Percentiles rank a stretch among this genome's conserved stretches.
Conservation (phyloP, 805 yeast species). For the Candida coquimbonensis region DNA sequence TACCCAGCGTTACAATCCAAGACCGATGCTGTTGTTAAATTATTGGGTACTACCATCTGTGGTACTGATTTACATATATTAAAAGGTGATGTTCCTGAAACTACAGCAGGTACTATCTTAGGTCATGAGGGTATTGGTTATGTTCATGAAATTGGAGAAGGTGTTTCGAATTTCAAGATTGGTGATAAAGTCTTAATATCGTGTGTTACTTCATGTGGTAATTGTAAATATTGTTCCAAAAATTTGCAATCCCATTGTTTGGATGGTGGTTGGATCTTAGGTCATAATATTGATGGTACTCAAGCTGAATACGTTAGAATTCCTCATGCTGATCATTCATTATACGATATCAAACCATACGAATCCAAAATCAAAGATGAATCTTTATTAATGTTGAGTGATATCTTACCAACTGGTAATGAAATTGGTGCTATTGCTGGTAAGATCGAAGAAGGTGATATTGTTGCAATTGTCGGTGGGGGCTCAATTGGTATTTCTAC, state of each 20-base stretch:
- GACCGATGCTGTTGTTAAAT: slow-evolving; percentile 51
- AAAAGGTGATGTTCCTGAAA: slow-evolving; percentile 54
- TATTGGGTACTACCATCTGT: slow-evolving; percentile 54
- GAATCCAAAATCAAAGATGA: slow-evolving; percentile 35
- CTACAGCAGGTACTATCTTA: slow-evolving; percentile 37
- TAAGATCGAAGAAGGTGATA: slow-evolving; percentile 44
- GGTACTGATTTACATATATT: slow-evolving; percentile 60
- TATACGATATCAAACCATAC: slow-evolving; percentile 27
- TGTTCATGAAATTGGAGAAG: slow-evolving; percentile 42
- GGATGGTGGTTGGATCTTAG: slow-evolving; percentile 47
- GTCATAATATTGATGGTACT: slow-evolving; percentile 60
- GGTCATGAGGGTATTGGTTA: slow-evolving; percentile 62
- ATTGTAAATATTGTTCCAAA: slow-evolving; percentile 48
- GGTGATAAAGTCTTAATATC: slow-evolving; percentile 60
- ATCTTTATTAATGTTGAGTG: slow-evolving; percentile 53
- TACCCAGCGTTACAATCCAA: slow-evolving; percentile 38
- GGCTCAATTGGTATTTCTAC: slow-evolving; percentile 65
- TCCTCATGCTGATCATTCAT: slow-evolving; percentile 40
- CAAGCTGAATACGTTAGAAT: slow-evolving; percentile 56
- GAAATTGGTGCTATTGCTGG: slow-evolving; percentile 59
- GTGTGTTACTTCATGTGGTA: slow-evolving; percentile 57
- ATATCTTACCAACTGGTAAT: slow-evolving; percentile 61
- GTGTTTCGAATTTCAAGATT: slow-evolving; percentile 39
- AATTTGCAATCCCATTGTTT: slow-evolving; percentile 56
- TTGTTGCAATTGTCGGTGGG: slow-evolving; percentile 58